Evolutionary conservation across 257 asterid species (phyloP), one percentile per base, ranked within the genome.

Genomic region (Lycium ferocissimum): DNA sequence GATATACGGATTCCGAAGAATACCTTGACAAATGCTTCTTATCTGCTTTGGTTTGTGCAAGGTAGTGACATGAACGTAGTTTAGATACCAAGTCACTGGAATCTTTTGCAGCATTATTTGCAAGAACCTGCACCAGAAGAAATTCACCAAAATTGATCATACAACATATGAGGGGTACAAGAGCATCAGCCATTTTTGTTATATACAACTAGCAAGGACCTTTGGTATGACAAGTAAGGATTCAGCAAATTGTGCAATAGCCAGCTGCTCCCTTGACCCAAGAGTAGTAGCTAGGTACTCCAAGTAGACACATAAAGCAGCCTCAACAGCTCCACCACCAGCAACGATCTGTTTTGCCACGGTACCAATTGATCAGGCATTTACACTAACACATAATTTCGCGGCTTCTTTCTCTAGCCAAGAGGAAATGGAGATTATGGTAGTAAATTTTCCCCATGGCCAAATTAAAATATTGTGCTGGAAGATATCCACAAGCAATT

Each of bases 101-200:
- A 92, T 96, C 99, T 88, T 96, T 96, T 71, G 99, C 99, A 89
- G 99, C 99, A 91, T 96, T 95, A 73, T 95, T 98, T 88, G 99
- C 97, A 70, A 96, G 98, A 78, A 96, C 97, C 99, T 96, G 91
- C 89, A 85, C n/a, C 66, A 82, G 35, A 85, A 71, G 73, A 76
- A 40, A 81, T 58, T 51, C 54, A 49, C 20, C 63, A 47, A 12
- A 51, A 45, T 9, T 7, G 78, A 63, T 51, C 79, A 40, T 56
- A 79, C 45, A 75, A 79, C 35, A 51, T 18, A 61, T 15, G 11
- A 22, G 66, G 5, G n/a, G 26, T 13, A 78, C n/a, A 40, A 83
- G 15, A 14, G 22, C 47, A 15, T 3, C 85, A 58, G 54, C 63
- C 26, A 56, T 65, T 73, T 86, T 59, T 22, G 63, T 45, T 61